Percentiles rank a stretch among this genome's conserved stretches.
phyloP scores from a whole-genome alignment of 805 yeast species.

The Kregervanrija fluxuum region DNA sequence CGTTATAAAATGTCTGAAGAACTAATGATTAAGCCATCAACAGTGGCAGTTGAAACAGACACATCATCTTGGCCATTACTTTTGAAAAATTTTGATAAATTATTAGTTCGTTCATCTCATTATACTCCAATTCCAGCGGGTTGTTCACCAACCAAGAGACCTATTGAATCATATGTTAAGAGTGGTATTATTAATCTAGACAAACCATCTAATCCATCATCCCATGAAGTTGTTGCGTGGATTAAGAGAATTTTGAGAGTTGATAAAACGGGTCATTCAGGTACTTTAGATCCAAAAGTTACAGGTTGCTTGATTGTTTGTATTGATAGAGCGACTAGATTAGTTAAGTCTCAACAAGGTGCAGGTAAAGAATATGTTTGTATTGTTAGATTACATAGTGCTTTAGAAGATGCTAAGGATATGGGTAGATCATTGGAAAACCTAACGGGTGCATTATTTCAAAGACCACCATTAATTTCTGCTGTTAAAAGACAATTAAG shows the following conservation, averaged over 20 bases:
- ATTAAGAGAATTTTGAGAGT: conserved; percentile 89
- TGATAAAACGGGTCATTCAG: conserved; percentile 98
- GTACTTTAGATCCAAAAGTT: conserved; percentile 94
- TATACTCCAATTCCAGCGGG: conserved; percentile 97
- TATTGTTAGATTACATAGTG: conserved; percentile 92
- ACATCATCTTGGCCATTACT: conserved; percentile 94
- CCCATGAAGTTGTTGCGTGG: conserved; percentile 99
- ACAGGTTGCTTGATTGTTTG: conserved; percentile 98
- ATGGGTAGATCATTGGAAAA: conserved; percentile 84
- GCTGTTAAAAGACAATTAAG: conserved; percentile 99
- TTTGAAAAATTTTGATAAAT: conserved; percentile 87
- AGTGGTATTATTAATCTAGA: conserved; percentile 97
- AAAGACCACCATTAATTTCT: conserved; percentile 97
- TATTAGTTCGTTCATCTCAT: conserved; percentile 92
- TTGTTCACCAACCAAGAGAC: conserved; percentile 90
- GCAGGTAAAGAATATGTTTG: conserved; percentile 99
- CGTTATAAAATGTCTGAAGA: conserved; percentile 25
- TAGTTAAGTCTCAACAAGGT: conserved; percentile 98
- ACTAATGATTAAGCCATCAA: conserved; percentile 82
- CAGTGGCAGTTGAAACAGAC: conserved; percentile 68
- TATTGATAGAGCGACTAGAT: conserved; percentile 95
- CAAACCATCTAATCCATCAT: conserved; percentile 96
- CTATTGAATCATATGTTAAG: conserved; percentile 78
- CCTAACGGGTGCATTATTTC: conserved; percentile 97
- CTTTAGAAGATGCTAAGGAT: conserved; percentile 79